Base-by-base conservation (phyloP, 2,329 filamentous ascomycete genomes). In the Albophoma yamanashiensis region DNA sequence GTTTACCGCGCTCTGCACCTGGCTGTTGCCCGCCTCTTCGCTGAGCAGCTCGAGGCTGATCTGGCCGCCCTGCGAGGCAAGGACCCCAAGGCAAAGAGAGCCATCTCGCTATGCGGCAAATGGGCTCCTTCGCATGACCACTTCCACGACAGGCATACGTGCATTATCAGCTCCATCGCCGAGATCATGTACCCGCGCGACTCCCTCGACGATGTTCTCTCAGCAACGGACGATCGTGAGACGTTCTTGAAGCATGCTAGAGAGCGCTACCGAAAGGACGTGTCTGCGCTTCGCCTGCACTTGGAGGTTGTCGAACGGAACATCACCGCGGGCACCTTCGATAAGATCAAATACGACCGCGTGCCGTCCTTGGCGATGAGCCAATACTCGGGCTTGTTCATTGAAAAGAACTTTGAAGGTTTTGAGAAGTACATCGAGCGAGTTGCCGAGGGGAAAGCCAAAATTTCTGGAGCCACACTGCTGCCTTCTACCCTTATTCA, bases 131-230 rank as follows among this genome's bases (percentile, higher is more conserved):
- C 79, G 0, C 75, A 79, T 22, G 76, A 77, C 40, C 75, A 74
- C 43, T 82, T 82, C 63, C 82, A 85, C 64, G 84, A 86, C 68
- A 78, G 79, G 63, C 78, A 84, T 62, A 86, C 83, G 2, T 79
- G 79, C 63, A 76, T 86, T 62, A 75, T 79, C 39, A 81, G 79
- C 55, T 78, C 80, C 15, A 85, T 86, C 59, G 79, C 83, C 6
- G 83, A 86, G 68, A 71, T 81, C 15, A 65, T 85, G 11, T 76
- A 79, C 62, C 76, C 79, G 0, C 65, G 67, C 7, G 64, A 68
- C 1, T 65, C 65, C 0, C 60, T 70, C 1, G 66, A 71, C 31
- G 68, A 74, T 5, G 67, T 68, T 0, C 63, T 71, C 5, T 59
- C 70, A n/a, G 68, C 69, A 1, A 69, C 71, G 1, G 70, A 75